phyloP scores from a whole-genome alignment of 805 yeast genomes.

The Starmerella apicola region DNA sequence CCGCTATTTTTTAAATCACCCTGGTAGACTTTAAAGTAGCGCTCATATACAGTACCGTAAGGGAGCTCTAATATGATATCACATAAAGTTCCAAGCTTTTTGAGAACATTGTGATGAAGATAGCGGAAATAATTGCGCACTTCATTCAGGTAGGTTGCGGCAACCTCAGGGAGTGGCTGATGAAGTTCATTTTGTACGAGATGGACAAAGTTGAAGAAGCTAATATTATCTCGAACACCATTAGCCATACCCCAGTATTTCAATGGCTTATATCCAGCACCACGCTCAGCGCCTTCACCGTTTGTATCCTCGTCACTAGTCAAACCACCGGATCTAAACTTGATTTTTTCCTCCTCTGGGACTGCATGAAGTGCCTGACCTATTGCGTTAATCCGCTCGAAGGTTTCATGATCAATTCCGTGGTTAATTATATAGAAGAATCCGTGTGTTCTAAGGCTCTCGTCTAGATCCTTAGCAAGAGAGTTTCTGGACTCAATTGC shows the following conservation, averaged over 20 bases:
- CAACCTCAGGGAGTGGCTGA: slow-evolving; percentile 30
- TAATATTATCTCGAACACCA: slow-evolving; percentile 35
- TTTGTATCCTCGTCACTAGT: slow-evolving; percentile 25
- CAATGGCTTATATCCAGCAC: slow-evolving; percentile 37
- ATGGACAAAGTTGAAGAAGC: slow-evolving; percentile 34
- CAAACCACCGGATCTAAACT: slow-evolving; percentile 33
- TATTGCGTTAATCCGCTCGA: slow-evolving; percentile 31
- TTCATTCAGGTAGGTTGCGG: slow-evolving; percentile 30
- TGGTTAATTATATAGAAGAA: slow-evolving; percentile 35
- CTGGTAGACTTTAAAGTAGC: slow-evolving; percentile 28
- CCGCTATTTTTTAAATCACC: slow-evolving; percentile 30
- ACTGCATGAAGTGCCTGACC: slow-evolving; percentile 34
- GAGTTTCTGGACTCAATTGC: slow-evolving; percentile 24
- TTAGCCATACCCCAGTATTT: slow-evolving; percentile 39
- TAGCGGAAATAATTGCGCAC: slow-evolving; percentile 31
- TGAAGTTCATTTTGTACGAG: slow-evolving; percentile 30
- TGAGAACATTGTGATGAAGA: slow-evolving; percentile 31
- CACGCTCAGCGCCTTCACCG: slow-evolving; percentile 35
- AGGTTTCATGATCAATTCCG: slow-evolving; percentile 29
- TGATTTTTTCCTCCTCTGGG: slow-evolving; percentile 31
- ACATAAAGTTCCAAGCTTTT: slow-evolving; percentile 31
- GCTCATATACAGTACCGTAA: slow-evolving; percentile 33
- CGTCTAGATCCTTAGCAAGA: slow-evolving; percentile 32
- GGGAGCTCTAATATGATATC: slow-evolving; percentile 37
- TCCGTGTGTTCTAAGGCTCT: slow-evolving; percentile 33